phyloP scores from a whole-genome alignment of 495 filamentous ascomycete genomes.

The Neurospora tetraspora region DNA sequence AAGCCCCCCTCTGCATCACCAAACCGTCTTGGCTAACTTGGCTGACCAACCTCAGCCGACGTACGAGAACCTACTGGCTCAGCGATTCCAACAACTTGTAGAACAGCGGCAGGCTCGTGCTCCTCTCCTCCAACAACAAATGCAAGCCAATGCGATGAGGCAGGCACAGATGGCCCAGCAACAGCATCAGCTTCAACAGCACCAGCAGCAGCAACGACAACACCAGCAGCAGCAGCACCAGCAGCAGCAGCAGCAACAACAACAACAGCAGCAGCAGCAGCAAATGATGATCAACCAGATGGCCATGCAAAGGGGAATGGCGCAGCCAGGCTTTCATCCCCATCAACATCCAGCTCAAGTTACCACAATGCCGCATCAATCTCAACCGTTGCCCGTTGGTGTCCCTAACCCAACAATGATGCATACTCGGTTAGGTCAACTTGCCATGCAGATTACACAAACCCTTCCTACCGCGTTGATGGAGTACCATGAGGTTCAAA shows the following conservation, averaged over 20 bases:
- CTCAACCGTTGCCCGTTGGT: constrained; percentile 25
- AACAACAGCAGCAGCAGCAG: constrained; percentile 22
- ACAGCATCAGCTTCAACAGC: constrained; percentile 16
- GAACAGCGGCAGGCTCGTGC: constrained; percentile 33
- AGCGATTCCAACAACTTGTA: constrained; percentile 24
- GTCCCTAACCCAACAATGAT: constrained; percentile 22
- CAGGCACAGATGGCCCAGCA: constrained; percentile 28
- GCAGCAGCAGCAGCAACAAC: constrained; percentile 17
- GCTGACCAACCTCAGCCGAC: constrained; percentile 17
- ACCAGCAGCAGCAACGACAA: constrained; percentile 13
- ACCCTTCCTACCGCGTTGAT: background rate
- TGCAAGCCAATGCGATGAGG: constrained; percentile 32
- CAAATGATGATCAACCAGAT: constrained; percentile 41
- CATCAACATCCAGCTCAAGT: constrained; percentile 42
- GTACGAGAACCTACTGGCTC: constrained; percentile 26
- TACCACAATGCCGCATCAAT: constrained; percentile 30
- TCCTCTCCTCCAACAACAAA: constrained; percentile 28
- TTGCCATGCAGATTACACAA: background rate
- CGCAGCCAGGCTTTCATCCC: constrained; percentile 34
- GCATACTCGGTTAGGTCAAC: constrained; percentile 7
- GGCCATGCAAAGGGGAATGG: constrained; percentile 23
- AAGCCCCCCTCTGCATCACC: background rate
- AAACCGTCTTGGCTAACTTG: constrained; percentile 6
- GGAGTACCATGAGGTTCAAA: background rate
- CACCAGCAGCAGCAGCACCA: constrained; percentile 20